Evolutionary conservation across 2,329 filamentous ascomycete genomes (phyloP), one percentile per base, ranked within the genome.

Genomic region (Cladosporium cucumerinum): DNA sequence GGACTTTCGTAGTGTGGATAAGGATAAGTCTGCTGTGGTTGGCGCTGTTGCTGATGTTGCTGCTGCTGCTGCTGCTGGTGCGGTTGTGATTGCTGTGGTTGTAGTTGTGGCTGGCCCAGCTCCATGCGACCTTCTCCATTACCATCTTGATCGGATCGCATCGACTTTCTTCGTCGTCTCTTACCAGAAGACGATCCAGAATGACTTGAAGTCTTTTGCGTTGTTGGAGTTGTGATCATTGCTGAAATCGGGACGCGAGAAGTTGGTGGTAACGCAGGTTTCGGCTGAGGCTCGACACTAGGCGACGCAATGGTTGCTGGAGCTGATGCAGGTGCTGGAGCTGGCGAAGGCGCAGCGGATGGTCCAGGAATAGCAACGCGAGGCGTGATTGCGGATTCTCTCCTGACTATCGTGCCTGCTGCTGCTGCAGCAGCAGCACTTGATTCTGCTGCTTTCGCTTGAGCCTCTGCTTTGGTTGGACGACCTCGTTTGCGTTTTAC

Each of bases 401-500:
- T 68, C 66, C 80, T 77, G 11, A 76, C 78, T n/a, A 48, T 43
- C 75, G 73, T 43, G 75, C 75, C 52, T 74, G 73, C 63, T 16
- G 65, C 63, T 10, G 69, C 70, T 16, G 65, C 63, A 7, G 69
- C 70, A 16, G 68, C 70, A 14, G 57, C 46, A 39, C 54, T 59
- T 52, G 62, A 52, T 65, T 75, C 78, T 61, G 78, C 76, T 34
- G 77, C 79, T 71, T 79, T 79, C 62, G 77, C 77, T 64, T 81
- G 76, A 46, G 78, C 76, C 69, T 82, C 79, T 63, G 78, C 80
- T 66, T 82, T 82, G 4, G 80, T 81, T 8, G 81, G 81, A 62
- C 81, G 74, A 32, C 81, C 81, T 61, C 81, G 76, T 70, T 81
- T 82, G 68, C 81, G 80, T 69, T 81, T 82, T 66, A 72, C 51